A percentile compares a stretch with the other conserved stretches of the same genome.
phyloP scores from a whole-genome alignment of 179 eudicot genomes.

The Patellifolia procumbens region DNA sequence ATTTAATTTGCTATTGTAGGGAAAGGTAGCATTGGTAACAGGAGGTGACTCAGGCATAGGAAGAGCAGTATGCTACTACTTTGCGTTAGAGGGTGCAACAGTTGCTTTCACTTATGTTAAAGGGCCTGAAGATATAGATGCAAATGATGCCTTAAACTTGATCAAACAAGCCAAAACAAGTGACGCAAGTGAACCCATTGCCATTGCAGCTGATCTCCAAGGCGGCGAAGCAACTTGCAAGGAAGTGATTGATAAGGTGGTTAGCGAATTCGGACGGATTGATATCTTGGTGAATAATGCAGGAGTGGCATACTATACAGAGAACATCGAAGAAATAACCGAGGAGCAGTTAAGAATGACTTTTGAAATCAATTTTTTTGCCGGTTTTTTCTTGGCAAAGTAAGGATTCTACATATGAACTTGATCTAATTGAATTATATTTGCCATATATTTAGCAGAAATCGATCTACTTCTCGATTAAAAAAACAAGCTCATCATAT shows the following conservation, averaged over 20 bases:
- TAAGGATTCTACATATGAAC: too few relatives aligned
- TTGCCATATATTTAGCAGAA: too few relatives aligned
- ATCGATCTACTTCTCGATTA: too few relatives aligned
- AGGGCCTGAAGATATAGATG: slow-evolving; percentile 55
- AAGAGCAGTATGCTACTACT: slow-evolving; percentile 55
- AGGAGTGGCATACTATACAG: slow-evolving; percentile 15
- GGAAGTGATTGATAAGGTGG: slow-evolving; percentile 31
- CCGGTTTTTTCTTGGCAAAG: slow-evolving; percentile 34
- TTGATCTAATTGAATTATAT: too few relatives aligned
- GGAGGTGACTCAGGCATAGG: slow-evolving; percentile 86
- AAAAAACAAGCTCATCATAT: too few relatives aligned
- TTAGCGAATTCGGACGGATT: slow-evolving; percentile 18
- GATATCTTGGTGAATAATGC: slow-evolving; percentile 37
- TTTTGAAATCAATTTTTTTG: slow-evolving; percentile 30
- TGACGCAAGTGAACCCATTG: slow-evolving; percentile 54
- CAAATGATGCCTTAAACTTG: slow-evolving; percentile 48
- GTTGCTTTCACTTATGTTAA: slow-evolving; percentile 75
- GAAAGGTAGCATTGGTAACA: slow-evolving; percentile 68
- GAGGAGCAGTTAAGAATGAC: slow-evolving; percentile 19
- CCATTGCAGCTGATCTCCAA: slow-evolving; percentile 51
- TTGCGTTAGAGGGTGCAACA: slow-evolving; percentile 63
- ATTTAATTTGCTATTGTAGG: slow-evolving; percentile 41
- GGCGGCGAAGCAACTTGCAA: slow-evolving; percentile 25
- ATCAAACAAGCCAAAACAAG: slow-evolving; percentile 37
- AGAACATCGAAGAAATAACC: slow-evolving; percentile 22